Percentiles rank a stretch among this genome's conserved stretches.
Conservation (phyloP, 108 stramenopile genomes). For the Craspedostauros australis region DNA sequence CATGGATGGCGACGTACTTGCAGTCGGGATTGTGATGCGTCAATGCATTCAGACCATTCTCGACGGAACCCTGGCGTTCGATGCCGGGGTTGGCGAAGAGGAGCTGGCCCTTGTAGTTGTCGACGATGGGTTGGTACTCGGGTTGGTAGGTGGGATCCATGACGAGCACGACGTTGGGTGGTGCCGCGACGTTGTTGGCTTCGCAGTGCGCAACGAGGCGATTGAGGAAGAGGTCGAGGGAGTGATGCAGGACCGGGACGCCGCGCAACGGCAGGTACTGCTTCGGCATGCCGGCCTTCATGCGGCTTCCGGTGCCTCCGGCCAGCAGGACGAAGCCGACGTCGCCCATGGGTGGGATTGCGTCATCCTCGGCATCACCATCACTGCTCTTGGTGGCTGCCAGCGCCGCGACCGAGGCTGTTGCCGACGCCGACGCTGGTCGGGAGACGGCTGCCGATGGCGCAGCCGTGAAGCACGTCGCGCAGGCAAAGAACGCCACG, state of each 20-base stretch:
- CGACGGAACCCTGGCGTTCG: conserved; percentile 91
- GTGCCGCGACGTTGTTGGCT: conserved; percentile 20
- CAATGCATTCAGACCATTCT: conserved; percentile 75
- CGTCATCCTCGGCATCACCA: conserved; percentile 11
- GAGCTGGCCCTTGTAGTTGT: conserved; percentile 45
- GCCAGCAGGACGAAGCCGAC: conserved; percentile 88
- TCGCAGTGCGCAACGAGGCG: conserved; percentile 31
- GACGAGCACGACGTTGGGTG: conserved; percentile 76
- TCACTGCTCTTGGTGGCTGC: too few relatives aligned
- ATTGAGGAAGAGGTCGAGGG: conserved; percentile 84
- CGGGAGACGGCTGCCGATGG: too few relatives aligned
- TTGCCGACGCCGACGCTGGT: too few relatives aligned
- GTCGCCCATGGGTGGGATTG: conserved; percentile 35
- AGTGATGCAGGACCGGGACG: conserved; percentile 82
- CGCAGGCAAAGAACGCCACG: too few relatives aligned
- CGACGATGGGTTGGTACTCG: conserved; percentile 69
- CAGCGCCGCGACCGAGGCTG: too few relatives aligned
- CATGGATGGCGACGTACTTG: conserved; percentile 82
- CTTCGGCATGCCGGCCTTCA: conserved; percentile 91
- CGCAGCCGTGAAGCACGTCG: too few relatives aligned
- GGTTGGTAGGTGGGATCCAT: conserved; percentile 85
- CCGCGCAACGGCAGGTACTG: conserved; percentile 81
- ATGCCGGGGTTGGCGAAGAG: conserved; percentile 88
- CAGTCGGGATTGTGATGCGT: too few relatives aligned
- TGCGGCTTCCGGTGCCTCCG: conserved; percentile 90